A percentile compares a stretch with the other conserved stretches of the same genome.
Evolutionary conservation across 1,284 basidiomycete genomes (phyloP).

Genomic region (Ustilago tritici): DNA sequence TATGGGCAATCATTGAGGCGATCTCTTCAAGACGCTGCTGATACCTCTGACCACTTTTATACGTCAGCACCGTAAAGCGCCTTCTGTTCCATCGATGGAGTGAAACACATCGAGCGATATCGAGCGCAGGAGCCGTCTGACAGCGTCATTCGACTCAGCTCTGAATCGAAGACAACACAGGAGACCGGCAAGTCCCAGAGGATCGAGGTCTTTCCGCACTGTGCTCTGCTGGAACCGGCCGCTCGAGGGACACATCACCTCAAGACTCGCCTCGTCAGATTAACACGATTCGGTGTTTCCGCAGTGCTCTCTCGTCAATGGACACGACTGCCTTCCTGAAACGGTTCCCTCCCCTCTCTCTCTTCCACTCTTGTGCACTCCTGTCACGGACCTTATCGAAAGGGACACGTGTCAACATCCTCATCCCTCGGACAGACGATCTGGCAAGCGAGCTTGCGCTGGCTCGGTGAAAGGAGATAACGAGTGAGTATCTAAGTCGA

Average conservation of each 20-base stretch:
- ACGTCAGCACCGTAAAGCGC: too few species aligned
- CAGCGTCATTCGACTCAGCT: slow-evolving; percentile 16
- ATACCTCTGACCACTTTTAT: too few species aligned
- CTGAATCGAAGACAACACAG: slow-evolving; percentile 5
- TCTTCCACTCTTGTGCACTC: background rate
- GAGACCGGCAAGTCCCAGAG: slow-evolving; percentile 2
- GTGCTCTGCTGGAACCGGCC: slow-evolving; percentile 9
- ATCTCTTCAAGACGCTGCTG: background rate
- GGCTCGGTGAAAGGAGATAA: background rate
- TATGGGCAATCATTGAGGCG: too few species aligned
- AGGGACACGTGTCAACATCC: background rate
- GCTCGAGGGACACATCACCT: background rate
- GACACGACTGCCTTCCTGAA: background rate
- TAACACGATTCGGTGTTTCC: background rate
- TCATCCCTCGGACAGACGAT: background rate
- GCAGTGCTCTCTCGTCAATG: background rate
- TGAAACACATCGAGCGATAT: background rate
- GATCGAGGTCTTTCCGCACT: slow-evolving; percentile 8
- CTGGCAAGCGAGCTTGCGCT: background rate
- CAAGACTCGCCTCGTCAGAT: background rate
- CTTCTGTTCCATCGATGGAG: too few species aligned
- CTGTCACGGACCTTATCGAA: background rate
- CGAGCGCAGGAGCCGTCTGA: background rate
- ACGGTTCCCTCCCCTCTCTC: background rate
- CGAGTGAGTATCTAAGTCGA: slow-evolving; percentile 5